These are phyloP conservation scores for Claviceps capensis DNA, from an alignment of 2,329 filamentous ascomycete species.

Conservation along the genomic window DNA sequence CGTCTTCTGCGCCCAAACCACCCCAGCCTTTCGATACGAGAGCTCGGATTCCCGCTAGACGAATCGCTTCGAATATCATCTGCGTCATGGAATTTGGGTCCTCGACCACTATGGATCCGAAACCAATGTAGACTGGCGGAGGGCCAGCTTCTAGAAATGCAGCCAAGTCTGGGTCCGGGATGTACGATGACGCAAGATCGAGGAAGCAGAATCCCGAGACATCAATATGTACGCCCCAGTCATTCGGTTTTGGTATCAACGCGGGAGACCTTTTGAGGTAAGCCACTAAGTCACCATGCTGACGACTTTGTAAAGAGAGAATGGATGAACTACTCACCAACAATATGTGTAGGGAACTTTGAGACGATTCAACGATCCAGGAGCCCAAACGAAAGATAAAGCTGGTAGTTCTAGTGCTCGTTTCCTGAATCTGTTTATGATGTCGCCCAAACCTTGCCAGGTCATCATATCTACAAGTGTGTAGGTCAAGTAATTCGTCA, in stretches of 20 bases:
- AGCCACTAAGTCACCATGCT: conserved; percentile 3
- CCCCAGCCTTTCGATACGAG: conserved; percentile 84
- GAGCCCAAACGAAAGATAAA: conserved; percentile 69
- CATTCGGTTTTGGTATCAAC: conserved; percentile 63
- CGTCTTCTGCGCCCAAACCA: conserved; percentile 58
- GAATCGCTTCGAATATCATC: conserved; percentile 59
- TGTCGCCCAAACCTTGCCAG: conserved; percentile 81
- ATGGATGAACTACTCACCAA: conserved; percentile 37
- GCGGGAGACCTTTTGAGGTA: conserved; percentile 43
- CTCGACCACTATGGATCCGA: conserved; percentile 58
- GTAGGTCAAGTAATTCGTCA: conserved; percentile 75
- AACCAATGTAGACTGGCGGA: conserved; percentile 64
- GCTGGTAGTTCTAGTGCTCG: conserved; percentile 62
- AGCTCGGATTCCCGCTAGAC: conserved; percentile 55
- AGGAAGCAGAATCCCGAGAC: conserved; percentile 70
- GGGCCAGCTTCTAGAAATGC: conserved; percentile 54
- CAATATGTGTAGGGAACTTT: conserved; percentile 81
- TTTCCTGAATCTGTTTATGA: conserved; percentile 78
- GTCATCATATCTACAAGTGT: conserved; percentile 81
- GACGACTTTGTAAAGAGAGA: not conserved
- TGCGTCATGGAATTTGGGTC: conserved; percentile 58
- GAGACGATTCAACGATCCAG: conserved; percentile 62
- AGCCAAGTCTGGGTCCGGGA: conserved; percentile 49
- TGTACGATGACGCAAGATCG: conserved; percentile 51
- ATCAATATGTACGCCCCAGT: conserved; percentile 60